These are phyloP conservation scores for Exsudoporus floridanus DNA, from an alignment of 1,284 basidiomycete species.

Conservation along the genomic window DNA sequence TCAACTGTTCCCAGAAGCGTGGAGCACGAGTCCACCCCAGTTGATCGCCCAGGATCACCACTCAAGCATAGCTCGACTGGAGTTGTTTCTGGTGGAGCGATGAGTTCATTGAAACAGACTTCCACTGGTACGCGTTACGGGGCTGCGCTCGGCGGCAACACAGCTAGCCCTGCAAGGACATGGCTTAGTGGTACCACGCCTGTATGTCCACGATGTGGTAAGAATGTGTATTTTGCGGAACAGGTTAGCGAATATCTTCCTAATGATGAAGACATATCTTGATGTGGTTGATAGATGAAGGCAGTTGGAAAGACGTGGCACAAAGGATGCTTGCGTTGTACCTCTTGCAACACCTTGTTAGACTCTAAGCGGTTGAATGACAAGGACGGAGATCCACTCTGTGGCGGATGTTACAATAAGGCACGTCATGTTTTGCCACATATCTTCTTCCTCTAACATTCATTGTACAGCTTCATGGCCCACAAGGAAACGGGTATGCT, in stretches of 20 bases:
- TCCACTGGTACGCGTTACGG: slow-evolving; percentile 55
- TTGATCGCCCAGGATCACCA: slow-evolving; percentile 23
- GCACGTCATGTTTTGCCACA: slow-evolving; percentile 38
- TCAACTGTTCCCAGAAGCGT: slow-evolving; percentile 8
- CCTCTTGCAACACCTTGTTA: slow-evolving; percentile 60
- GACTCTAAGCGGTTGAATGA: slow-evolving; percentile 71
- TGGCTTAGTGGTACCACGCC: slow-evolving; percentile 47
- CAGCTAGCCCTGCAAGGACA: slow-evolving; percentile 35
- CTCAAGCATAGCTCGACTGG: slow-evolving; percentile 32
- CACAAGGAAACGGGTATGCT: slow-evolving; percentile 71
- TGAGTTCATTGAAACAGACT: slow-evolving; percentile 38
- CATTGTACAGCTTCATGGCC: slow-evolving; percentile 58
- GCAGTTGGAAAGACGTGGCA: slow-evolving; percentile 76
- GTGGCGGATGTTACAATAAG: slow-evolving; percentile 71
- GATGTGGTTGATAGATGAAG: slow-evolving; percentile 50
- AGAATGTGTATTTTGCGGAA: slow-evolving; percentile 65
- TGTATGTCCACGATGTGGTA: slow-evolving; percentile 54
- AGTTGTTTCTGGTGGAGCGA: slow-evolving; percentile 6
- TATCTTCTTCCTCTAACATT: slow-evolving; percentile 4
- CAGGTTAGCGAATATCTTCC: slow-evolving; percentile 40
- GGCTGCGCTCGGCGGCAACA: slow-evolving; percentile 39
- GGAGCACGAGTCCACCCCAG: slow-evolving; percentile 5
- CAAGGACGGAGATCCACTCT: slow-evolving; percentile 69
- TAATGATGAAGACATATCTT: not conserved
- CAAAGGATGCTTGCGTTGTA: slow-evolving; percentile 71